Base-by-base conservation (phyloP, 2,329 filamentous ascomycete genomes). In the Endothia cerciana region DNA sequence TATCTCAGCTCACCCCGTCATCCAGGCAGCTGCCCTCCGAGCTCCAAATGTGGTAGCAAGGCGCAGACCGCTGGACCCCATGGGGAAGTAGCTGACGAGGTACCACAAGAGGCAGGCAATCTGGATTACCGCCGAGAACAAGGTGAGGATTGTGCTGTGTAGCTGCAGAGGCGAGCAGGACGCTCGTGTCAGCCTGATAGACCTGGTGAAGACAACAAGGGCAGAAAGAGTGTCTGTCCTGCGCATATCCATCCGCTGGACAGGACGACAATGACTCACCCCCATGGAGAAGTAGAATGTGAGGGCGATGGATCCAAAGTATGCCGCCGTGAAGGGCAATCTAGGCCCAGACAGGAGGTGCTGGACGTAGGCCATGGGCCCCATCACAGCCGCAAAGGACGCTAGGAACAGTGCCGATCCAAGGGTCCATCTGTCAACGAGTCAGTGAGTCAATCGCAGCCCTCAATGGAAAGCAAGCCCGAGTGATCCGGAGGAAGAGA, bases 301-400 rank as follows among this genome's bases (percentile, higher is more conserved):
- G 75, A 98, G 80, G 56, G 83, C 86, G 74, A 98, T 97, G 69
- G 93, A 95, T 61, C 94, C 93, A 81, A 98, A 97, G 82, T 98
- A 98, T 68, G 93, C 91, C 55, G 90, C 91, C 38, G 94, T 97
- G 76, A 98, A 98, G 3, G 95, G 95, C 69, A 98, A 82, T 72
- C 95, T 88, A 73, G 93, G 85, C 63, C 90, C 87, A 65, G 94
- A 98, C 65, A 93, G 81, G 70, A 98, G 86, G 80, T 99, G 95
- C 73, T 89, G 89, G 68, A 89, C 78, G 78, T 98, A 99, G 72
- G 88, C 85, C 80, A 89, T 84, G 43, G 92, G 94, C 64, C 95
- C 95, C 92, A 97, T 97, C 80, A 98, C 87, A 71, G 94, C 92
- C 33, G 93, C 93, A 86, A 95, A 99, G 72, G 94, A 97, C 72